Conservation (phyloP, 2,329 filamentous ascomycete genomes). For the Ascochyta koolunga region DNA sequence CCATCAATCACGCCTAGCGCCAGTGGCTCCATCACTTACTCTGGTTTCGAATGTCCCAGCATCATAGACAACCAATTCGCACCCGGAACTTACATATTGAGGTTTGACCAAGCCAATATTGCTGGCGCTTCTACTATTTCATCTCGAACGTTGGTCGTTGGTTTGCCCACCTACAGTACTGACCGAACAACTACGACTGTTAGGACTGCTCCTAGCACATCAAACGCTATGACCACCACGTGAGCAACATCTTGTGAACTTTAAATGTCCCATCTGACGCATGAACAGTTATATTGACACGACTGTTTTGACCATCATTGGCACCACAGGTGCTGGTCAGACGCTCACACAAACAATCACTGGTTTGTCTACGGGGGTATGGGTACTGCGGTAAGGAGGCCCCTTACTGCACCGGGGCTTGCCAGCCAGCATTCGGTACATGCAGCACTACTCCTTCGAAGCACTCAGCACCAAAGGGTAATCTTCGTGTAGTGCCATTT, state of each 20-base stretch:
- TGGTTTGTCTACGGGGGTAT: background rate
- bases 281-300: conserved; percentile 6
- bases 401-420: conserved; percentile 5
- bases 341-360: conserved; percentile 13
- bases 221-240: conserved; percentile 15
- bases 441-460: conserved; percentile 45
- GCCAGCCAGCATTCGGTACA: conserved; percentile 37
- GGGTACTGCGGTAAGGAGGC: conserved; percentile 1
- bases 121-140: conserved; percentile 16
- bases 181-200: conserved; percentile 12
- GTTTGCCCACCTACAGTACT: conserved; percentile 17
- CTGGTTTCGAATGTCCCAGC: conserved; percentile 22
- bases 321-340: background rate
- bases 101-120: conserved; percentile 21
- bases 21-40: conserved; percentile 21
- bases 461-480: conserved; percentile 23
- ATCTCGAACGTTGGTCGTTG: conserved; percentile 21
- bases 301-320: conserved; percentile 13
- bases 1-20: conserved; percentile 17
- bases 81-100: conserved; percentile 24
- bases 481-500: conserved; percentile 13
- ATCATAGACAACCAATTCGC: conserved; percentile 20
- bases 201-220: conserved; percentile 3
- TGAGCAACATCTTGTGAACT: background rate
- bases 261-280: background rate